These are phyloP conservation scores for Daldinia concentrica DNA, from an alignment of 495 filamentous ascomycete genomes.

Conservation along the genomic window DNA sequence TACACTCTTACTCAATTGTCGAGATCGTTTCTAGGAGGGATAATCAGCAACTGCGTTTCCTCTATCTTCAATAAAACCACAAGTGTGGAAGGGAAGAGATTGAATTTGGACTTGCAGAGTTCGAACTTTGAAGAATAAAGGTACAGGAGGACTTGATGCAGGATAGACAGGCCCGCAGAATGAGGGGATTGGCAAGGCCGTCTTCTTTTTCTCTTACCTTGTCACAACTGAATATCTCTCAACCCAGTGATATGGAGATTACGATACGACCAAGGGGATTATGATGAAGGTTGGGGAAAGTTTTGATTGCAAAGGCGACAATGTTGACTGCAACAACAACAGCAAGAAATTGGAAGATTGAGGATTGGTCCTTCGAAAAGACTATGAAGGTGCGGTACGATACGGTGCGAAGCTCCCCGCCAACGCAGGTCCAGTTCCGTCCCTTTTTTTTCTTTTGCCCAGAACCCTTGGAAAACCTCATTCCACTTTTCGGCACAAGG, in stretches of 20 bases:
- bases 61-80: conserved; percentile 23
- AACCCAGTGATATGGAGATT: conserved; percentile 31
- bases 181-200: conserved; percentile 29
- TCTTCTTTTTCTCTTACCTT: conserved; percentile 35
- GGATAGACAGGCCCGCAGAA: conserved; percentile 3
- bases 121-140: conserved; percentile 5
- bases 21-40: conserved; percentile 24
- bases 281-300: conserved; percentile 11
- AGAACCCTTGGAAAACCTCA: conserved; percentile 26
- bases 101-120: conserved; percentile 11
- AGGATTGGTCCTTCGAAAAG: conserved; percentile 33
- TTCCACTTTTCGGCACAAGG: conserved; percentile 26
- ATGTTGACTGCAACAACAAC: conserved; percentile 14
- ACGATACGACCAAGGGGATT: conserved; percentile 23
- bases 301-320: conserved; percentile 22
- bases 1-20: conserved; percentile 27
- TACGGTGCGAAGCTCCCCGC: conserved; percentile 40
- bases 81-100: conserved; percentile 29
- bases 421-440: conserved; percentile 14
- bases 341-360: conserved; percentile 23
- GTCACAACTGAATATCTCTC: conserved; percentile 40
- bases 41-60: conserved; percentile 27
- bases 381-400: conserved; percentile 24
- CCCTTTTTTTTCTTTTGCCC: conserved; percentile 21
- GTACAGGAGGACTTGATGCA: conserved; percentile 20